phyloP scores from a whole-genome alignment of 2,329 filamentous ascomycete species.

The Emericellopsis cladophorae region DNA sequence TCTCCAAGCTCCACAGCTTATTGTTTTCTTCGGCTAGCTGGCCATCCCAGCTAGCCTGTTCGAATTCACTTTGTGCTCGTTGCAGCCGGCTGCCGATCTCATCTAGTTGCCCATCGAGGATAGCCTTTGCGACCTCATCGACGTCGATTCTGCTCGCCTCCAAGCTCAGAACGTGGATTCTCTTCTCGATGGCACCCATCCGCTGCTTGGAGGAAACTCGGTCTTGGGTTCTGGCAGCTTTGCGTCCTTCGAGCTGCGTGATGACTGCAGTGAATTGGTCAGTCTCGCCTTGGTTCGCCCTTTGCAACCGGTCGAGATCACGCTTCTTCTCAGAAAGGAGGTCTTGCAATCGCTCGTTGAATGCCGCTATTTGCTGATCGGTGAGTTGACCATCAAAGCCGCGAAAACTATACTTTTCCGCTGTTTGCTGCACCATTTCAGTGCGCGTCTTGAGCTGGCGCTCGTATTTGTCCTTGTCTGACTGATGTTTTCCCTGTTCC shows the following conservation, averaged over 20 bases:
- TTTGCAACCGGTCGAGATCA: conserved; percentile 61
- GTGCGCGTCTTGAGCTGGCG: conserved; percentile 61
- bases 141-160: conserved; percentile 62
- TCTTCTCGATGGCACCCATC: conserved; percentile 61
- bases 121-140: conserved; percentile 74
- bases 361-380: conserved; percentile 60
- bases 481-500: conserved; percentile 67
- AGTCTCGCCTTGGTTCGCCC: conserved; percentile 61
- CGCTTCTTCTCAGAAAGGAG: conserved; percentile 67
- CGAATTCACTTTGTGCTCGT: conserved; percentile 49
- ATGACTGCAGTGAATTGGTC: conserved; percentile 60
- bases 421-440: conserved; percentile 65
- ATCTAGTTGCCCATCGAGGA: conserved; percentile 60
- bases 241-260: conserved; percentile 61
- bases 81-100: conserved; percentile 54
- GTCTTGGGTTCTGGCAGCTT: conserved; percentile 58
- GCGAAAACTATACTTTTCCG: conserved; percentile 64
- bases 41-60: conserved; percentile 53
- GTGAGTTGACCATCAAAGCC: conserved; percentile 73
- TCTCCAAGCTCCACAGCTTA: conserved; percentile 57
- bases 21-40: conserved; percentile 55
- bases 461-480: conserved; percentile 79
- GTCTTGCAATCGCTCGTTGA: conserved; percentile 66
- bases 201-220: conserved; percentile 63
- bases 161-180: conserved; percentile 51